These are phyloP conservation scores for Epichloe hybrida DNA, from an alignment of 2,329 filamentous ascomycete species.

Conservation along the genomic window DNA sequence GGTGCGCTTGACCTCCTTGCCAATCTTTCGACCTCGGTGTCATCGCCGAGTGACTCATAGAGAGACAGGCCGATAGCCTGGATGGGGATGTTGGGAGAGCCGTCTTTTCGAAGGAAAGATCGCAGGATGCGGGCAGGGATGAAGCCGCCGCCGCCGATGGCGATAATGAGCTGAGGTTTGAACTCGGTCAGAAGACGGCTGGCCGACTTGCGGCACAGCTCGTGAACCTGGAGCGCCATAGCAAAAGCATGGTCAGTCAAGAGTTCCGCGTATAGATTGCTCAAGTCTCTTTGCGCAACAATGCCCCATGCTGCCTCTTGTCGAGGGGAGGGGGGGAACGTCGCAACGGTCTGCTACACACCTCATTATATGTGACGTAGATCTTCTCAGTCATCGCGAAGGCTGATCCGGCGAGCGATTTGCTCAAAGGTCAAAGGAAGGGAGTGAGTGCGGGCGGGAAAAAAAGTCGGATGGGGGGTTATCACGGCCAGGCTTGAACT, in stretches of 20 bases:
- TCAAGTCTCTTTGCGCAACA: neutral
- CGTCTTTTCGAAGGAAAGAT: slow-evolving; percentile 87
- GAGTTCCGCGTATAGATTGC: neutral
- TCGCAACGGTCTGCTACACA: slow-evolving; percentile 27
- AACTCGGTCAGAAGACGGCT: slow-evolving; percentile 70
- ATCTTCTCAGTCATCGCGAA: slow-evolving; percentile 67
- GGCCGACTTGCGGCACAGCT: slow-evolving; percentile 83
- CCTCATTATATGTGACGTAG: slow-evolving; percentile 88
- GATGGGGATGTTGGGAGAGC: slow-evolving; percentile 89
- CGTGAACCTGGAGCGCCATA: slow-evolving; percentile 59
- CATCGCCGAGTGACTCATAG: slow-evolving; percentile 68
- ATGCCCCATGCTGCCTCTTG: neutral
- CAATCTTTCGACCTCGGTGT: slow-evolving; percentile 52
- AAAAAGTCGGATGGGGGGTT: no score
- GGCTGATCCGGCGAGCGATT: neutral
- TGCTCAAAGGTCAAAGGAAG: no score
- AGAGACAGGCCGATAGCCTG: slow-evolving; percentile 97
- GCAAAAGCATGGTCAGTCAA: neutral
- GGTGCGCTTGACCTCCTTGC: slow-evolving; percentile 90
- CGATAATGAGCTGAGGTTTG: slow-evolving; percentile 92
- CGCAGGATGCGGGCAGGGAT: slow-evolving; percentile 93
- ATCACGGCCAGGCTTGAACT: no score
- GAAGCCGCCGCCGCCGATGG: slow-evolving; percentile 94
- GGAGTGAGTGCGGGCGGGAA: no score
- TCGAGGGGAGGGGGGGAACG: no score